Percentiles rank a stretch among this genome's conserved stretches.
Evolutionary conservation across 208 protist species (phyloP).

Genomic region (Acanthamoeba triangularis): DNA sequence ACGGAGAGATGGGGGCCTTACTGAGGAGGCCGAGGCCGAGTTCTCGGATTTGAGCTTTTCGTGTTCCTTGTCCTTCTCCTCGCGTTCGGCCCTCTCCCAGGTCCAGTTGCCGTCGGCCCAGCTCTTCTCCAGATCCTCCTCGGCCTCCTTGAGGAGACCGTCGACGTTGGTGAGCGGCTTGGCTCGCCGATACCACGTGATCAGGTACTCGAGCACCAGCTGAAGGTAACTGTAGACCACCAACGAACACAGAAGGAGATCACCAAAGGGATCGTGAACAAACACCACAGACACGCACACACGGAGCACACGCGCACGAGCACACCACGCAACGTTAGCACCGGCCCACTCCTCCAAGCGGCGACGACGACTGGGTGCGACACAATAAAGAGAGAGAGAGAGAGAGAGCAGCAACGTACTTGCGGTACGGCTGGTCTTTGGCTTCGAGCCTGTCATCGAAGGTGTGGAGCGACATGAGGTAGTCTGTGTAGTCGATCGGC

Average conservation of each 20-base stretch:
- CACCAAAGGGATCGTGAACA: neutral
- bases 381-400: neutral
- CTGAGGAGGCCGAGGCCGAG: neutral
- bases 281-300: neutral
- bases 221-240: constrained; percentile 25
- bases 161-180: constrained; percentile 57
- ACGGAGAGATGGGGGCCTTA: neutral
- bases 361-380: neutral
- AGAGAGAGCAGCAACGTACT: neutral
- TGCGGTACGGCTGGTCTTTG: constrained; percentile 58
- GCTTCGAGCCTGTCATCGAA: constrained; percentile 64
- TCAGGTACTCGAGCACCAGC: constrained; percentile 31
- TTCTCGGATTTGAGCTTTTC: constrained; percentile 4
- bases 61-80: constrained; percentile 33
- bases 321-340: neutral
- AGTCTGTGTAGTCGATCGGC: constrained; percentile 45
- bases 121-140: constrained; percentile 8
- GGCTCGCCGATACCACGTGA: constrained; percentile 48
- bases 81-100: constrained; percentile 42
- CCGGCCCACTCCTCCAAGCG: neutral
- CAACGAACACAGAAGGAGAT: neutral
- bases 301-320: neutral
- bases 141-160: neutral
- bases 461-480: constrained; percentile 11
- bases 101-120: constrained; percentile 53